Percentiles rank a stretch among this genome's conserved stretches.
Evolutionary conservation across 2,329 filamentous ascomycete species (phyloP).

Genomic region (Raffaelea arxii): DNA sequence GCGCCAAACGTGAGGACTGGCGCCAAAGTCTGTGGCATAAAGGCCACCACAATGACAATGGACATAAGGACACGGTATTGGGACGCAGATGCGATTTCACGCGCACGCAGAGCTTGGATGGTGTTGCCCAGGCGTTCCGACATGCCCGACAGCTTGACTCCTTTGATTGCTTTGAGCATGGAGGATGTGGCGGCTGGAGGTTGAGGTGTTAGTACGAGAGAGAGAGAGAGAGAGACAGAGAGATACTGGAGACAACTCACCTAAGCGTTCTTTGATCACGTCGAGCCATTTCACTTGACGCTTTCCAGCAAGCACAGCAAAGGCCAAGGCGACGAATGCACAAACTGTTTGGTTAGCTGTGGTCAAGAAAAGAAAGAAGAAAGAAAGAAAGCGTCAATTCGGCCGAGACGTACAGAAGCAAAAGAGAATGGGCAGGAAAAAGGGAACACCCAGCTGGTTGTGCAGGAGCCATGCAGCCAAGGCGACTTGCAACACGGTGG

Average conservation of each 20-base stretch:
- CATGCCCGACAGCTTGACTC: constrained; percentile 26
- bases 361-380: background rate
- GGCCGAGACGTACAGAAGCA: constrained; percentile 7
- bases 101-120: constrained; percentile 21
- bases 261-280: constrained; percentile 11
- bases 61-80: constrained; percentile 18
- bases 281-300: constrained; percentile 13
- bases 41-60: constrained; percentile 19
- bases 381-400: background rate
- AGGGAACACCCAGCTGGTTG: constrained; percentile 4
- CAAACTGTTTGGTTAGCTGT: background rate
- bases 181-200: constrained; percentile 12
- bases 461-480: constrained; percentile 10
- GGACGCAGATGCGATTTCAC: constrained; percentile 19
- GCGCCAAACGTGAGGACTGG: constrained; percentile 21
- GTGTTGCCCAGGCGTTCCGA: constrained; percentile 16
- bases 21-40: constrained; percentile 23
- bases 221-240: background rate
- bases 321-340: background rate
- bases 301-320: background rate
- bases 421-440: constrained; percentile 3
- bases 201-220: background rate
- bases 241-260: background rate
- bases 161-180: constrained; percentile 24
- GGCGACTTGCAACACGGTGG: constrained; percentile 6